phyloP scores from a whole-genome alignment of 306 rosid genomes.

The Adenanthera pavonina region DNA sequence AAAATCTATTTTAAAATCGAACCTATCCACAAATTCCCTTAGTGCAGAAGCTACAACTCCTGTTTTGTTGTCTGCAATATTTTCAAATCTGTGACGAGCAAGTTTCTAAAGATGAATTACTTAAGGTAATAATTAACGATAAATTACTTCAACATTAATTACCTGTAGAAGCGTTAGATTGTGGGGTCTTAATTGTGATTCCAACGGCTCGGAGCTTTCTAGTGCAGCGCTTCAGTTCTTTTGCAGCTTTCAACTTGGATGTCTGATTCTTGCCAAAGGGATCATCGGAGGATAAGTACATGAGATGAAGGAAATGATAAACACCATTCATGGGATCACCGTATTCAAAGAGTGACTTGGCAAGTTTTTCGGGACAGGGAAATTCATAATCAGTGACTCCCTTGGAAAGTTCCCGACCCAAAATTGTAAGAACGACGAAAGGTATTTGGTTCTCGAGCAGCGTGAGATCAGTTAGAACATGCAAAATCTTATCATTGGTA shows the following conservation, averaged over 20 bases:
- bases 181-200: not conserved
- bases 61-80: not conserved
- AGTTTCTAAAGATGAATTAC: no score
- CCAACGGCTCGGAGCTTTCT: not conserved
- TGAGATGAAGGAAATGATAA: not conserved
- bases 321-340: rapidly evolving
- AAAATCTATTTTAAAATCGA: not conserved
- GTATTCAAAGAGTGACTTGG: not conserved
- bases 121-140: no score
- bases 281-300: not conserved
- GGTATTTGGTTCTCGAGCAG: not conserved
- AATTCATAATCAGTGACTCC: not conserved
- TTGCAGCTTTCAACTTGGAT: not conserved
- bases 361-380: not conserved
- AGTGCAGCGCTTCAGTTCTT: not conserved
- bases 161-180: rapidly evolving
- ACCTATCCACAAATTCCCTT: not conserved
- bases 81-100: no score
- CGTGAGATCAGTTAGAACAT: not conserved
- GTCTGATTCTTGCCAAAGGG: not conserved
- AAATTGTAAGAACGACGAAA: not conserved
- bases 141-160: not conserved
- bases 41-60: not conserved
- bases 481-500: not conserved
- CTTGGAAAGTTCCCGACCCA: not conserved